phyloP scores from a whole-genome alignment of 139 green algal species.

The Haematococcus lacustris region DNA sequence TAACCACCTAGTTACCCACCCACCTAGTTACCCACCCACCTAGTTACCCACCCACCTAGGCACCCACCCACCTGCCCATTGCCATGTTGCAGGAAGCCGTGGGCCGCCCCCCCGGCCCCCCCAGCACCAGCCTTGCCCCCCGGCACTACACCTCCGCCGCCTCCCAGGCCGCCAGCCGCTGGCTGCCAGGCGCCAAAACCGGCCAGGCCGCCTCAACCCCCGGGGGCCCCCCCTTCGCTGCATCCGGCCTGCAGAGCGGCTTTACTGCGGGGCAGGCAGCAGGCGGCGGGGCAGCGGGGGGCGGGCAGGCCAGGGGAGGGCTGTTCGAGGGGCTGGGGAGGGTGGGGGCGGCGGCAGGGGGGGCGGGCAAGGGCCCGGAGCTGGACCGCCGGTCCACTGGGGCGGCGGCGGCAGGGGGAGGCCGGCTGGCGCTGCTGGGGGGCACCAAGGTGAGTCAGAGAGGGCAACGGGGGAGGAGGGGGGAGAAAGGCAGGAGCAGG shows the following conservation, averaged over 20 bases:
- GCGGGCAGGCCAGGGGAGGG: too few relatives aligned
- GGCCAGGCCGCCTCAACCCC: too few relatives aligned
- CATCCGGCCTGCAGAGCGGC: background rate
- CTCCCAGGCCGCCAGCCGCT: background rate
- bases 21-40: background rate
- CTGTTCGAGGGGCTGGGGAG: background rate
- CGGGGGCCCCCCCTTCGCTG: too few relatives aligned
- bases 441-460: too few relatives aligned
- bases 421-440: too few relatives aligned
- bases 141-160: background rate
- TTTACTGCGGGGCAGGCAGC: background rate
- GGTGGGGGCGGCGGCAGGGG: too few relatives aligned
- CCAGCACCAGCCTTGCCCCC: background rate
- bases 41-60: background rate
- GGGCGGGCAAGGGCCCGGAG: background rate
- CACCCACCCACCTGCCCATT: background rate
- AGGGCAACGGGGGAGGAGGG: too few relatives aligned
- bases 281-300: background rate
- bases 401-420: too few relatives aligned
- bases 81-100: too few relatives aligned
- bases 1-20: background rate
- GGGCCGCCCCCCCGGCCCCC: background rate
- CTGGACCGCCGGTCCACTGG: too few relatives aligned
- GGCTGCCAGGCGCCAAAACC: background rate
- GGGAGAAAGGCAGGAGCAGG: too few relatives aligned